Evolutionary conservation across 192 early-diverging fungal genomes (phyloP), one percentile per base, ranked within the genome.

Genomic region (Coemansia sp.): DNA sequence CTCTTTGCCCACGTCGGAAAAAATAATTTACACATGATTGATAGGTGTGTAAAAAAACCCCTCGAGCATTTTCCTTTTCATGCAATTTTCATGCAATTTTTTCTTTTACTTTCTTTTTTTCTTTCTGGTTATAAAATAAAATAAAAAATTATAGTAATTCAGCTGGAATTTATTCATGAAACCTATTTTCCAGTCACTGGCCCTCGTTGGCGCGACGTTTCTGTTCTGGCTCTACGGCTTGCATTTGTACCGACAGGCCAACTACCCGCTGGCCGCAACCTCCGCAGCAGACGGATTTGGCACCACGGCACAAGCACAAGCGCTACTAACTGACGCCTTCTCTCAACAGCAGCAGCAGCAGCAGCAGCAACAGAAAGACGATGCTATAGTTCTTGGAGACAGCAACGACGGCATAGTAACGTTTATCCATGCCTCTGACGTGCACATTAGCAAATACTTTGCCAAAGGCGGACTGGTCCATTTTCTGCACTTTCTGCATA

Each of bases 351-450:
- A 38, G 36, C 36, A 38, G 36, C 36, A 38, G 36, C 36, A 36
- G 20, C 31, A 22, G n/a, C 62, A 32, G 36, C 49, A 56, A 7
- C 4, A 7, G 29, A 45, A 4, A 11, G 57, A 36, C 48, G 57
- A 48, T 10, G 59, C 54, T 29, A 48, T 61, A 10, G 79, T 72
- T 1, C 77, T 89, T 25, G 83, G 73, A n/a, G 85, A 87, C 59
- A 70, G 76, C 42, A 84, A 67, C 58, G 82, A 87, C 67, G 77
- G 84, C 52, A 64, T 91, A 2, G 85, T 92, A 62, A 88, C 89
- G 40, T 91, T 91, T 71, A 64, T 91, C 28, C 89, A 92, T 73
- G 90, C 93, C 16, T 90, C 94, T 0, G 94, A 96, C 69, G 34
- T 96, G 11, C 94, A 96, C 72, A 91, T 96, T 48, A 93, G 92